Evolutionary conservation across 2,329 filamentous ascomycete species (phyloP), one percentile per base, ranked within the genome.

Genomic region (Diaporthe amygdali): DNA sequence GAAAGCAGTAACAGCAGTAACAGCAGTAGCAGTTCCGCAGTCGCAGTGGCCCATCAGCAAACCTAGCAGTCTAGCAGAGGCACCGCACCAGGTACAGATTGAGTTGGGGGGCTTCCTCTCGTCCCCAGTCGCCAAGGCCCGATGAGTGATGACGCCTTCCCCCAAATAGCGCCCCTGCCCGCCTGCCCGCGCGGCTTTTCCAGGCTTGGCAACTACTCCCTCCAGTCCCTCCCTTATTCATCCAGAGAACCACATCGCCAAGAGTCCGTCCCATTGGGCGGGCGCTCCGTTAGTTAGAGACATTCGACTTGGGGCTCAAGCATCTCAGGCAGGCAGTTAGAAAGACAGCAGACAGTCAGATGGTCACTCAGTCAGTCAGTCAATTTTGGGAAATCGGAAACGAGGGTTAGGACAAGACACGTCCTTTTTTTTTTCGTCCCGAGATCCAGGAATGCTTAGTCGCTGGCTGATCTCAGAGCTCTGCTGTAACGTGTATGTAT

Each of bases 401-500:
- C 37, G 32, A 61, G 56, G 56, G 56, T 61, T 61, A 61, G 56
- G 56, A 61, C 37, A 44, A 12, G 14, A 8, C 14, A 10, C 34
- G 22, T n/a, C 14, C 22, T 20, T 2, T 37, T 20, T 9, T 8
- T 20, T 9, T 20, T 27, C 54, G 37, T 59, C 54, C 54, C 22
- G 41, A 37, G 37, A 12, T 41, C 54, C 17, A n/a, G 54, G 32
- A 20, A 17, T 25, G 34, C n/a, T 9, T 7, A 15, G 34, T 37
- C 25, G 22, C 6, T 37, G 14, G 25, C 54, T 56, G 32, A 39
- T n/a, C 54, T 59, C 34, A 37, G 34, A 22, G 54, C 54, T 59
- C 34, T 46, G 39, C 55, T 61, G 56, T 63, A 46, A 63, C 56
- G 39, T 22, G 25, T n/a, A 63, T 63, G 56, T 63, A 41, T 63